Evolutionary conservation across 768 basidiomycete genomes (phyloP).

Genomic region (Harrya chromipes): DNA sequence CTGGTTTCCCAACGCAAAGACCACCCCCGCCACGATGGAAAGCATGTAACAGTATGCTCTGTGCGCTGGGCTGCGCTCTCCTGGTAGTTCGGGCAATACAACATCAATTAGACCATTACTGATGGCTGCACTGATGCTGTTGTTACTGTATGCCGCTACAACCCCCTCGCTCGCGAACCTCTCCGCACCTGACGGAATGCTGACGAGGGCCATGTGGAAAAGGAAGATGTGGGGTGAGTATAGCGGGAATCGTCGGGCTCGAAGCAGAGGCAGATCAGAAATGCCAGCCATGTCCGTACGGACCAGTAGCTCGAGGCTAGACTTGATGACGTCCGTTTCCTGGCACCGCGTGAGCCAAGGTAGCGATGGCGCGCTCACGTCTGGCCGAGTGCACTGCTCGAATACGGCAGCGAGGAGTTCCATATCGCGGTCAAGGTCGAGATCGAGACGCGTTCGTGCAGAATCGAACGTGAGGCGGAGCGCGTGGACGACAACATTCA

Average conservation of each 20-base stretch:
- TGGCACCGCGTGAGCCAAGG: constrained; percentile 80
- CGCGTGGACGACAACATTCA: constrained; percentile 67
- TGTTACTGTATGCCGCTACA: constrained; percentile 79
- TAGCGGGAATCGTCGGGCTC: constrained; percentile 60
- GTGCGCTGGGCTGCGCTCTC: constrained; percentile 78
- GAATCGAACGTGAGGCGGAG: constrained; percentile 62
- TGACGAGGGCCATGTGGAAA: constrained; percentile 84
- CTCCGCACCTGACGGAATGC: constrained; percentile 75
- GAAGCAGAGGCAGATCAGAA: constrained; percentile 61
- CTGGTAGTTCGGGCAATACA: constrained; percentile 63
- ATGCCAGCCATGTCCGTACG: constrained; percentile 68
- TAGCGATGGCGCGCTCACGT: constrained; percentile 64
- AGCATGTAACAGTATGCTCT: constrained; percentile 82
- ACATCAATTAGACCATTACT: constrained; percentile 72
- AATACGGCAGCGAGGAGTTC: constrained; percentile 81
- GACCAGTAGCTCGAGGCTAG: constrained; percentile 70
- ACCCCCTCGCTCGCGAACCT: constrained; percentile 82
- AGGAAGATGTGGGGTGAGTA: constrained; percentile 78
- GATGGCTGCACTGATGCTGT: constrained; percentile 71
- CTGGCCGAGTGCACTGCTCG: constrained; percentile 69
- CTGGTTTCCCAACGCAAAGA: constrained; percentile 57
- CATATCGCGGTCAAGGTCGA: constrained; percentile 77
- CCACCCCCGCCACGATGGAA: constrained; percentile 69
- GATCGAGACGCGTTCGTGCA: constrained; percentile 52
- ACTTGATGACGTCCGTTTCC: constrained; percentile 73